Evolutionary conservation across 345 rosid species (phyloP).

Genomic region (Erucastrum elatum): DNA sequence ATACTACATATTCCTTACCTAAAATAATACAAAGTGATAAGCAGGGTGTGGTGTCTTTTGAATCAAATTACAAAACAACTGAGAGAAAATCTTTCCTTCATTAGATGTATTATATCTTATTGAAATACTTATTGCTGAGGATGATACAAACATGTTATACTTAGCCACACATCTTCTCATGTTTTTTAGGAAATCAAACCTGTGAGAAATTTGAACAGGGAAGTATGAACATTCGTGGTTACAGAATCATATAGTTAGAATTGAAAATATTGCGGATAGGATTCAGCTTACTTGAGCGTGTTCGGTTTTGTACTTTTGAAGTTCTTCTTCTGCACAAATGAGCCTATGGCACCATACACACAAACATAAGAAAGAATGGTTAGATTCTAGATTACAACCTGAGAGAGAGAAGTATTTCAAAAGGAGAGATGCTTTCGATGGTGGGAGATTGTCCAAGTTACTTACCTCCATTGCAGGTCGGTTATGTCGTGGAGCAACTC

Average conservation of each 20-base stretch:
- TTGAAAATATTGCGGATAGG: not conserved
- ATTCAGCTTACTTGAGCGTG: constrained; percentile 53
- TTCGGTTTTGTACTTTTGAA: constrained; percentile 75
- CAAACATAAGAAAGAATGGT: constrained; percentile 6
- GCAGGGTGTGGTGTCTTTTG: constrained; percentile 12
- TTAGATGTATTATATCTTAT: constrained; percentile 25
- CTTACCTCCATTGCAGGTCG: constrained; percentile 79
- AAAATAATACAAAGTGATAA: constrained; percentile 1
- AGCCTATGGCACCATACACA: constrained; percentile 52
- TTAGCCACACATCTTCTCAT: constrained; percentile 20
- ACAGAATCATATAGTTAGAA: not conserved
- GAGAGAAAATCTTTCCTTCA: constrained; percentile 31
- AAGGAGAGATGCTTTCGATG: constrained; percentile 6
- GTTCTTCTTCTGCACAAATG: constrained; percentile 77
- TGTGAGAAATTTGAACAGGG: constrained; percentile 24
- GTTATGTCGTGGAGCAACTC: constrained; percentile 86
- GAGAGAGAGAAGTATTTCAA: not conserved
- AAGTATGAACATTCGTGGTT: constrained; percentile 12
- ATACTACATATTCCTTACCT: constrained; percentile 23
- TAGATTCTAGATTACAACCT: not conserved
- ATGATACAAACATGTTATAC: constrained; percentile 13
- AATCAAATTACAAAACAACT: constrained; percentile 39
- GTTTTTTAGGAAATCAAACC: constrained; percentile 27
- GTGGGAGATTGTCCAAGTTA: constrained; percentile 32
- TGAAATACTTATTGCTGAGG: constrained; percentile 23